phyloP scores from a whole-genome alignment of 225 moss, liverwort and hornwort species.

The Antitrichia curtipendula region DNA sequence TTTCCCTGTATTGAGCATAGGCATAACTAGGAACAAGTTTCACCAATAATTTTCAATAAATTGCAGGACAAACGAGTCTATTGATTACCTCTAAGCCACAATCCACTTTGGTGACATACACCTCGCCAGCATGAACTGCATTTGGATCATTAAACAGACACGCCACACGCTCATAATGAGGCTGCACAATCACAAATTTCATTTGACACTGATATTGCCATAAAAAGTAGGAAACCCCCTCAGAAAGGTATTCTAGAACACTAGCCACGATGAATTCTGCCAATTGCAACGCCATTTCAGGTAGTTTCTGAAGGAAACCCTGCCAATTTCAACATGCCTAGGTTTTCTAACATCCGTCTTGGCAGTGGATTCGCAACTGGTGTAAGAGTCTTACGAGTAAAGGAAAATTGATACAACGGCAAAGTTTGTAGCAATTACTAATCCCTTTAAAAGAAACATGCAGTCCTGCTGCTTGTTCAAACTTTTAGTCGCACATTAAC shows the following conservation, averaged over 20 bases:
- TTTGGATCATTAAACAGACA: conserved; percentile 61
- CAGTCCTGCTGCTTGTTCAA: not conserved
- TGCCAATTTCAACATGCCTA: not conserved
- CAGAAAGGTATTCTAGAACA: not conserved
- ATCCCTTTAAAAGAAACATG: not conserved
- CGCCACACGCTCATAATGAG: conserved; percentile 69
- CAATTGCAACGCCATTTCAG: not conserved
- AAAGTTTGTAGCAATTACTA: not conserved
- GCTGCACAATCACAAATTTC: conserved; percentile 26
- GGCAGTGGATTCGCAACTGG: not conserved
- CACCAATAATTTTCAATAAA: not conserved
- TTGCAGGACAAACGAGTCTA: not conserved
- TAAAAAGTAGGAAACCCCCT: not conserved
- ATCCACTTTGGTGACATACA: conserved; percentile 66
- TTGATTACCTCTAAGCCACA: conserved; percentile 59
- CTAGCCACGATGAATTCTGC: not conserved
- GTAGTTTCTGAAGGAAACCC: not conserved
- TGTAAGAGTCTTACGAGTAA: not conserved
- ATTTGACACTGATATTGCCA: not conserved
- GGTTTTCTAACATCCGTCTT: not conserved
- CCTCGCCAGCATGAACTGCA: conserved; percentile 61
- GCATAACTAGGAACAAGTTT: not conserved
- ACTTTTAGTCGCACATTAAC: not conserved
- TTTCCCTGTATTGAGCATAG: not conserved
- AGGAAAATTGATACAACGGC: not conserved